phyloP scores from a whole-genome alignment of 768 basidiomycete genomes.

The Amanita pseudoporphyria region DNA sequence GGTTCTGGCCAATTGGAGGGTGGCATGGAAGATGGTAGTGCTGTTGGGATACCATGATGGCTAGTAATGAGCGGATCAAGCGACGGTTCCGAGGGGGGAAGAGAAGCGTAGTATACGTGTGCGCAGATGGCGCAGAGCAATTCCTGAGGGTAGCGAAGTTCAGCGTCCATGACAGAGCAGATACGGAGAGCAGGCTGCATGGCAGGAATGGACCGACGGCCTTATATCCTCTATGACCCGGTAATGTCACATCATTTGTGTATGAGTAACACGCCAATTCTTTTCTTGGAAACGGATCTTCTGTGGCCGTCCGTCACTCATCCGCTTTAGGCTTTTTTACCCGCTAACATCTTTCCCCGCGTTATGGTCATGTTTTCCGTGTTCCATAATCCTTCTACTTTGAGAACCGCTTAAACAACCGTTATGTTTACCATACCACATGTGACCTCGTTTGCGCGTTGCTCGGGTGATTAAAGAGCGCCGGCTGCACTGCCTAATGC shows the following conservation, averaged over 20 bases:
- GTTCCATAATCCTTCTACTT: neutral
- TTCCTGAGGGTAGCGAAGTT: conserved; percentile 54
- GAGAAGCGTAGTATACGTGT: conserved; percentile 54
- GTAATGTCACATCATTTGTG: neutral
- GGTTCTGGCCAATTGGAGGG: conserved; percentile 62
- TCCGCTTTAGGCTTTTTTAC: neutral
- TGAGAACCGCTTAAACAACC: neutral
- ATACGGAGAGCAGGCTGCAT: conserved; percentile 7
- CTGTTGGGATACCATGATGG: conserved; percentile 43
- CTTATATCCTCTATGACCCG: conserved; percentile 6
- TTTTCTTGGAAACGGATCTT: neutral
- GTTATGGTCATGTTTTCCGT: neutral
- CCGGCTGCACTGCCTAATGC: no score
- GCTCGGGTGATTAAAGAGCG: no score
- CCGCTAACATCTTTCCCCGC: neutral
- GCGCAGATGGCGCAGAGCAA: conserved; percentile 66
- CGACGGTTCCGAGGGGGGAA: conserved; percentile 45
- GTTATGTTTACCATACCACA: neutral
- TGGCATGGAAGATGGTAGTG: conserved; percentile 67
- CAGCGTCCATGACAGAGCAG: neutral
- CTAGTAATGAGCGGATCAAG: conserved; percentile 59
- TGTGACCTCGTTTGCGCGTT: no score
- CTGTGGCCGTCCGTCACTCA: neutral
- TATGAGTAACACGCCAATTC: neutral
- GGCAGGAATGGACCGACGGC: neutral